Conservation (phyloP, 2,329 filamentous ascomycete species). For the Claviceps maximensis region DNA sequence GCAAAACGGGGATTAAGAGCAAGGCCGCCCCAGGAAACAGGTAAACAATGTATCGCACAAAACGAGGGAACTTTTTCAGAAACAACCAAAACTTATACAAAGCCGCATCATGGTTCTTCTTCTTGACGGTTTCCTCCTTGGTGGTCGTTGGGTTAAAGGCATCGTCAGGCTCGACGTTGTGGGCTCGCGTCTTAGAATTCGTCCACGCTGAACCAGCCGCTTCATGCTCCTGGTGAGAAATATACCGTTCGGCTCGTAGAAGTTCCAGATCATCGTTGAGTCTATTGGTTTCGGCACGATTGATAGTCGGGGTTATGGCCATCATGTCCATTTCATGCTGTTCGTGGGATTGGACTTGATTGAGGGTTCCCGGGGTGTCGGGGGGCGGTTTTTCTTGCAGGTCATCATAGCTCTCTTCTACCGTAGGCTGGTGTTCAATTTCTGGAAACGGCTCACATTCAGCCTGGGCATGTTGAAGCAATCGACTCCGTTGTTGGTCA, state of each 20-base stretch:
- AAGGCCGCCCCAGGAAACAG: conserved; percentile 31
- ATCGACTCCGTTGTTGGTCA: conserved; percentile 2
- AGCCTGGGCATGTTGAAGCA: neutral
- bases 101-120: conserved; percentile 20
- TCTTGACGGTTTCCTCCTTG: conserved; percentile 17
- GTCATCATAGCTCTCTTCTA: conserved; percentile 5
- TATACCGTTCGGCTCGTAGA: conserved; percentile 31
- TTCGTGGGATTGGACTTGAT: conserved; percentile 15
- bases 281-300: conserved; percentile 23
- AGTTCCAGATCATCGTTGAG: conserved; percentile 37
- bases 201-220: conserved; percentile 8
- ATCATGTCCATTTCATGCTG: conserved; percentile 11
- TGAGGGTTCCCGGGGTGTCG: conserved; percentile 19
- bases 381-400: conserved; percentile 13
- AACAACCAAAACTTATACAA: conserved; percentile 29
- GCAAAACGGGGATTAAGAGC: conserved; percentile 32
- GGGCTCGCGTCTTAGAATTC: conserved; percentile 18
- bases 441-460: conserved; percentile 4
- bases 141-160: conserved; percentile 27
- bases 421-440: neutral
- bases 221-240: conserved; percentile 30
- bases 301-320: conserved; percentile 12
- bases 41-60: conserved; percentile 36
- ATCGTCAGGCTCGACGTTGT: conserved; percentile 28
- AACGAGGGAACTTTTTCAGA: conserved; percentile 35